These are phyloP conservation scores for Leccinum fuscescens DNA, from an alignment of 1,284 basidiomycete species.

Conservation along the genomic window DNA sequence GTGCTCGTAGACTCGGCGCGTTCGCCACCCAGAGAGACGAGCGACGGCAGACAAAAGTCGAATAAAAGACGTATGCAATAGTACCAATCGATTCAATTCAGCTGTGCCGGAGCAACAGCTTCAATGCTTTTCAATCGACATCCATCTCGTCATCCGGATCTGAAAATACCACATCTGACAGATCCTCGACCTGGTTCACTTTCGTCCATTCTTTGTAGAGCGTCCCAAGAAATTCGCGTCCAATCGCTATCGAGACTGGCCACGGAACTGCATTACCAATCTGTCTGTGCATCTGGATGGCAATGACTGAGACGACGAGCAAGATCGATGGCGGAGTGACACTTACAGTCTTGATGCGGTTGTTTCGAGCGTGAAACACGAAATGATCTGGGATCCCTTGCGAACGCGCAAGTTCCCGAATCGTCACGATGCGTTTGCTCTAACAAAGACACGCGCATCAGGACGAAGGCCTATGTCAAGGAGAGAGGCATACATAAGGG, in stretches of 20 bases:
- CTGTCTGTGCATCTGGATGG: conserved; percentile 65
- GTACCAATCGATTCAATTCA: neutral
- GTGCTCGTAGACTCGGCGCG: neutral
- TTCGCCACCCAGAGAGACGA: neutral
- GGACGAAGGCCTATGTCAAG: neutral
- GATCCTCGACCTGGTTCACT: conserved; percentile 13
- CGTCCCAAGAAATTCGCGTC: conserved; percentile 52
- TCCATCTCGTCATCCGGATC: conserved; percentile 25
- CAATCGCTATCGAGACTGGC: conserved; percentile 60
- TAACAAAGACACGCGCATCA: conserved; percentile 27
- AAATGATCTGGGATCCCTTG: conserved; percentile 77
- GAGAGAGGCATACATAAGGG: conserved; percentile 48
- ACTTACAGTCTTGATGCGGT: conserved; percentile 60
- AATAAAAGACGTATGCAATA: neutral
- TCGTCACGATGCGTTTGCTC: conserved; percentile 64
- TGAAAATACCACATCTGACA: conserved; percentile 8
- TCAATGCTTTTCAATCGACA: conserved; percentile 23
- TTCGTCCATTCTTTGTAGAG: conserved; percentile 51
- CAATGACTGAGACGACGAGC: neutral
- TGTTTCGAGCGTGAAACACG: conserved; percentile 49
- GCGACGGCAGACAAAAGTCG: neutral
- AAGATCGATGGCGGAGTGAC: neutral
- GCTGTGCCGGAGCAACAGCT: neutral
- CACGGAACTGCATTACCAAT: conserved; percentile 77
- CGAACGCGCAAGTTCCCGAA: conserved; percentile 70